A percentile compares a stretch with the other conserved stretches of the same genome.
Conservation (phyloP, 345 rosid genomes). For the Pugionium cornutum region DNA sequence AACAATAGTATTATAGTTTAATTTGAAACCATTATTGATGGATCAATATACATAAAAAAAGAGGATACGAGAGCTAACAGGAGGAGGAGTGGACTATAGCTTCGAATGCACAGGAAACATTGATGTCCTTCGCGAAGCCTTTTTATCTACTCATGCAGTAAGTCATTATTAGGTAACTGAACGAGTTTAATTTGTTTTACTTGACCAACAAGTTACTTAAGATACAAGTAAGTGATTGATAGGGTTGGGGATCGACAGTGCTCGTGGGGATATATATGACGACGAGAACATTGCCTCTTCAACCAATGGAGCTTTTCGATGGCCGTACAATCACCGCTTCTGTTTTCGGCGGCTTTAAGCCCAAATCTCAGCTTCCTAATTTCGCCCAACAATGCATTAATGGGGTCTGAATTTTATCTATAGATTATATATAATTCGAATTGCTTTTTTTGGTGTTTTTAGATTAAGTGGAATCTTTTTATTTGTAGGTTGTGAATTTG, state of each 20-base stretch:
- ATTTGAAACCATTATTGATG: background rate
- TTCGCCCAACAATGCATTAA: constrained; percentile 38
- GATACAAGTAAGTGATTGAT: background rate
- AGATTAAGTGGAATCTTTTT: background rate
- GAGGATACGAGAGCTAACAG: constrained; percentile 53
- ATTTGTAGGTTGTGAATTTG: constrained; percentile 34
- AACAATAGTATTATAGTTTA: too few species aligned
- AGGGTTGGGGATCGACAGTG: constrained; percentile 42
- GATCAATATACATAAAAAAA: constrained; percentile 28
- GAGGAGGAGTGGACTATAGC: constrained; percentile 65
- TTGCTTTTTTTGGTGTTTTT: background rate
- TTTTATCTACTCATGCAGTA: constrained; percentile 54
- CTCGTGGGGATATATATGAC: constrained; percentile 36
- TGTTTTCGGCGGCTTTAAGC: constrained; percentile 35
- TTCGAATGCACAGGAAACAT: constrained; percentile 62
- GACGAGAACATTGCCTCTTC: constrained; percentile 39
- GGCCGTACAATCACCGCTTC: constrained; percentile 38
- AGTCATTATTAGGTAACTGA: background rate
- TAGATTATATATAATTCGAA: background rate
- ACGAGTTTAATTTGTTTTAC: background rate
- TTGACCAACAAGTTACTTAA: background rate
- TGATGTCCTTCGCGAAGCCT: constrained; percentile 64
- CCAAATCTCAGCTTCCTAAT: constrained; percentile 37
- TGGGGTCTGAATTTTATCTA: constrained; percentile 19
- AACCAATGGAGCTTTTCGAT: constrained; percentile 40